These are phyloP conservation scores for Serendipita sp. DNA, from an alignment of 768 basidiomycete species.

Conservation along the genomic window DNA sequence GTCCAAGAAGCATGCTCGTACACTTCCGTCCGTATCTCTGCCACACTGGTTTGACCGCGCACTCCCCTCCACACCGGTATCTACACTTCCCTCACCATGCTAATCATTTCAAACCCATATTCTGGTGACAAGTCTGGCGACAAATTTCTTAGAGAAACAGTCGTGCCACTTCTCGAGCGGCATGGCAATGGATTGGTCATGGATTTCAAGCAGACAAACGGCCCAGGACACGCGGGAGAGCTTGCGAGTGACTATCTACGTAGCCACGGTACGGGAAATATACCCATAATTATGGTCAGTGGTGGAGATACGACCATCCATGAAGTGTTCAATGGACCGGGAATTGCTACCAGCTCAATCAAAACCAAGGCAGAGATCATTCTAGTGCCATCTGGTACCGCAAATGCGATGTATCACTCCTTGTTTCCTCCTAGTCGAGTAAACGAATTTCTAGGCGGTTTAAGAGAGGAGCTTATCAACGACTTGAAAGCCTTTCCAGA, in stretches of 20 bases:
- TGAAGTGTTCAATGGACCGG: constrained; percentile 58
- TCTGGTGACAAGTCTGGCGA: constrained; percentile 44
- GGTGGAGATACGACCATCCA: constrained; percentile 91
- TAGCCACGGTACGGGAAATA: constrained; percentile 22
- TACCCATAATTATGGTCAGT: constrained; percentile 28
- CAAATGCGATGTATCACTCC: constrained; percentile 76
- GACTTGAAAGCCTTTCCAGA: neutral
- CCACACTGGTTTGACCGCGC: neutral
- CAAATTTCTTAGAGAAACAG: constrained; percentile 38
- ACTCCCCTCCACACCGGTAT: neutral
- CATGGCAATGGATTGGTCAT: constrained; percentile 23
- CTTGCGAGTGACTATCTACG: neutral
- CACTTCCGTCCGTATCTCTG: neutral
- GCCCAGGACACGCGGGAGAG: constrained; percentile 36
- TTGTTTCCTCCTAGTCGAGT: constrained; percentile 35
- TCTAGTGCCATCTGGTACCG: constrained; percentile 64
- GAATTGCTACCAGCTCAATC: constrained; percentile 13
- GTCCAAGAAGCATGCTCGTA: neutral
- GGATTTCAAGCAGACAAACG: constrained; percentile 31
- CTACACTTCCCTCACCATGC: constrained; percentile 9
- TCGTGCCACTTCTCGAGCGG: constrained; percentile 45
- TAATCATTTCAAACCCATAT: constrained; percentile 62
- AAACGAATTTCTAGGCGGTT: constrained; percentile 12
- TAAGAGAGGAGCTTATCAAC: neutral
- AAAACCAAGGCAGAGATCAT: constrained; percentile 17